These are phyloP conservation scores for Parastagonospora avenae DNA, from an alignment of 2,329 filamentous ascomycete species.

Conservation along the genomic window DNA sequence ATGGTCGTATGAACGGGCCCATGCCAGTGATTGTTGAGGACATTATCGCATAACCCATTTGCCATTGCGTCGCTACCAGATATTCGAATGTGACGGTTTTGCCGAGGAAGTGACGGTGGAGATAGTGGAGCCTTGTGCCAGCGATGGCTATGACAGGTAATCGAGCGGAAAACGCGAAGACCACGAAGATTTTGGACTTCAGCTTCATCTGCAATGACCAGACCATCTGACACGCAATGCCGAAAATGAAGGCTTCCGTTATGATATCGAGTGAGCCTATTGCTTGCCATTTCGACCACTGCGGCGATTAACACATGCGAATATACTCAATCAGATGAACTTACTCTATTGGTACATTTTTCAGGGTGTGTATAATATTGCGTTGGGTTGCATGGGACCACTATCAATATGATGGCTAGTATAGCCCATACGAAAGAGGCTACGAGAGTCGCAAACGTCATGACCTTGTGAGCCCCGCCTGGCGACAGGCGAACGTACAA, in stretches of 20 bases:
- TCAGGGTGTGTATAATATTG: conserved; percentile 20
- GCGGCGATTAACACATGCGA: conserved; percentile 2
- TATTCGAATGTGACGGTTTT: conserved; percentile 29
- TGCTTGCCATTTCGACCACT: conserved; percentile 38
- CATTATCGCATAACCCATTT: conserved; percentile 45
- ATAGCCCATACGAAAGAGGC: conserved; percentile 29
- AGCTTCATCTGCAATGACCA: conserved; percentile 35
- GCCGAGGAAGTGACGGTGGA: conserved; percentile 21
- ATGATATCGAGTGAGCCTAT: conserved; percentile 34
- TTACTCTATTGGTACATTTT: conserved; percentile 27
- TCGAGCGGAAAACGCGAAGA: conserved; percentile 37
- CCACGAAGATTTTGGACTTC: conserved; percentile 31
- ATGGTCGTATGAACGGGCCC: conserved; percentile 41
- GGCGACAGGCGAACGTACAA: conserved; percentile 38
- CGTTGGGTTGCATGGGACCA: conserved; percentile 30
- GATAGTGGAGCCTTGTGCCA: conserved; percentile 32
- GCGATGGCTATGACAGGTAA: conserved; percentile 34
- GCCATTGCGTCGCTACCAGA: conserved; percentile 39
- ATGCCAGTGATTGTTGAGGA: conserved; percentile 38
- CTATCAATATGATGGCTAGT: conserved; percentile 30
- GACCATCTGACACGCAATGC: conserved; percentile 31
- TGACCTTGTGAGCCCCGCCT: conserved; percentile 21
- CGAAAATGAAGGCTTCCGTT: conserved; percentile 35
- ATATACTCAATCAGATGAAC: background rate
- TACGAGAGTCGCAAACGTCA: conserved; percentile 23